Evolutionary conservation across 768 basidiomycete species (phyloP).

Genomic region (Lactarius sp.): DNA sequence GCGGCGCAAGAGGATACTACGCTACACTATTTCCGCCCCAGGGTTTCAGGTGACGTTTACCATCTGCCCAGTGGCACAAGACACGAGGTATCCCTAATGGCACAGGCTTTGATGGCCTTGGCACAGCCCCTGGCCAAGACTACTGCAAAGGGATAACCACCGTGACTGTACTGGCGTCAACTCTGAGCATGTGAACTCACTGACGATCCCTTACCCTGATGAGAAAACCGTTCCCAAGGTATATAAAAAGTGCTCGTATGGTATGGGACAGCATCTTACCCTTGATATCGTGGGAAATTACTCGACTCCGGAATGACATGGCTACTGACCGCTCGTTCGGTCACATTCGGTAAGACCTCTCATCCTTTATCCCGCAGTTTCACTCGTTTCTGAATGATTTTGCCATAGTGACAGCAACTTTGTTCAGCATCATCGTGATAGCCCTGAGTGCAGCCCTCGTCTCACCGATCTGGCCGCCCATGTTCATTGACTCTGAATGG

Average conservation of each 20-base stretch:
- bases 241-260: background rate
- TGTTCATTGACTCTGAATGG: no score
- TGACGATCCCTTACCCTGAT: background rate
- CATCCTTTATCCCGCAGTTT: background rate
- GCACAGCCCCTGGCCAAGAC: background rate
- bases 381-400: background rate
- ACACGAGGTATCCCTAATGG: no score
- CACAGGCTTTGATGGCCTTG: background rate
- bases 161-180: background rate
- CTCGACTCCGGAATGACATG: background rate
- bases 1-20: background rate
- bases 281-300: background rate
- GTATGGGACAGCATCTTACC: background rate
- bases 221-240: no score
- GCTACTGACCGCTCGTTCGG: background rate
- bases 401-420: conserved; percentile 2
- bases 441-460: conserved; percentile 30
- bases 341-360: conserved; percentile 4
- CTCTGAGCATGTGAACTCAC: no score
- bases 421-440: conserved; percentile 34
- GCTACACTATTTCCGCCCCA: background rate
- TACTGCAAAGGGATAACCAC: background rate
- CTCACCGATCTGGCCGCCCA: no score
- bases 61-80: no score
- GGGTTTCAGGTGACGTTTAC: no score